Conservation (phyloP, 352 stramenopile species). For the Saprolegnia diclina region DNA sequence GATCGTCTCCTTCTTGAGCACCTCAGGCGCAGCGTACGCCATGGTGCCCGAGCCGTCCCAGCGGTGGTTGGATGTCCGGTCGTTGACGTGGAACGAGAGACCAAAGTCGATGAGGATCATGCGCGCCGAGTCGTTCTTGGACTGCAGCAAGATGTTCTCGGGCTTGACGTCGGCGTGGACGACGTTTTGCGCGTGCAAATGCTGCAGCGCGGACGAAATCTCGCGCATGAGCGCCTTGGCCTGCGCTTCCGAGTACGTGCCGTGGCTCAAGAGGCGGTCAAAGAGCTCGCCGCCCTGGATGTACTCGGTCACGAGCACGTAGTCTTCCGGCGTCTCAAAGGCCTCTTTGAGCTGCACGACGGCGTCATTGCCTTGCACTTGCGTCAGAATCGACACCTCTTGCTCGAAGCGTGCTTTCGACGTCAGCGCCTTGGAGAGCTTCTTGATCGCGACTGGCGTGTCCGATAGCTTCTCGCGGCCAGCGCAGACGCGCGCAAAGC, state of each 20-base stretch:
- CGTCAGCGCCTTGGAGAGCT: slow-evolving; percentile 42
- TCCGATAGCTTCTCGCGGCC: slow-evolving; percentile 42
- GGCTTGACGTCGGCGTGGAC: slow-evolving; percentile 72
- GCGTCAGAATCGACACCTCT: slow-evolving; percentile 44
- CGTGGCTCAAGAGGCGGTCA: slow-evolving; percentile 67
- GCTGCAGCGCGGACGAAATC: slow-evolving; percentile 62
- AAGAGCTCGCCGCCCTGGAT: slow-evolving; percentile 78
- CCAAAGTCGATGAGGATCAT: slow-evolving; percentile 25
- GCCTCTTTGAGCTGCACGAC: slow-evolving; percentile 47
- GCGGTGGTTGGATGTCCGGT: neutral
- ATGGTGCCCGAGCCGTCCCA: slow-evolving; percentile 36
- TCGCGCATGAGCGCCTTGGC: slow-evolving; percentile 44
- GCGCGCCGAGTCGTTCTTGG: slow-evolving; percentile 4
- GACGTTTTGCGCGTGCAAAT: slow-evolving; percentile 67
- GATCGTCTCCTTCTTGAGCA: slow-evolving; percentile 31
- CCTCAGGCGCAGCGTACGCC: slow-evolving; percentile 43
- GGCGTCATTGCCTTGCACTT: slow-evolving; percentile 39
- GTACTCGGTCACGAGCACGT: slow-evolving; percentile 67
- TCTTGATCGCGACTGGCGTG: slow-evolving; percentile 50
- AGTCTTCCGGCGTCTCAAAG: slow-evolving; percentile 51
- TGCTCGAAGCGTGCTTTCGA: slow-evolving; percentile 44
- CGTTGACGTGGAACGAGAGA: slow-evolving; percentile 4
- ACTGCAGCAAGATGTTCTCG: slow-evolving; percentile 60
- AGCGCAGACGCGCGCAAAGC: slow-evolving; percentile 42
- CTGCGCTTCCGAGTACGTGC: slow-evolving; percentile 49